Evolutionary conservation across 2,329 filamentous ascomycete species (phyloP), one percentile per base, ranked within the genome.

Genomic region (Colletotrichum cereale): DNA sequence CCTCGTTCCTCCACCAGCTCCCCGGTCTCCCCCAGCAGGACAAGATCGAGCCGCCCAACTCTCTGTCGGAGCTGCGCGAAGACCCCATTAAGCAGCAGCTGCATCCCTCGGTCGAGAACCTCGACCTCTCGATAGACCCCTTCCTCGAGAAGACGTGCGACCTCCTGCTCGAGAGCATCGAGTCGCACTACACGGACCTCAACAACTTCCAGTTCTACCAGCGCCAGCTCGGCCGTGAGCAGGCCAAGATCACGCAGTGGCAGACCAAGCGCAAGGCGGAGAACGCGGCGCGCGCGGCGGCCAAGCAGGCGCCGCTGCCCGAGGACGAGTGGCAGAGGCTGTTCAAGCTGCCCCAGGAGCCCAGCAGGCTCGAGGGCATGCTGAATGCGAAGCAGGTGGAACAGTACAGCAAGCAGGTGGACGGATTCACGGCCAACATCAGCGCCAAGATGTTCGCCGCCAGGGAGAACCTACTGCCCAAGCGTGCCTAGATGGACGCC

Each of bases 161-260:
- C 80, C 90, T 98, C 76, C 90, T 99, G 68, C 91, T 98, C 74
- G 96, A 99, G 80, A 95, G 93, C 86, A 97, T 99, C 82, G 96
- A 99, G 87, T 92, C 93, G 67, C 96, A 99, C 87, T 96, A 98
- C 86, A 97, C 95, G 72, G 96, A 99, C 84, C 92, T 97, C 82
- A 98, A 98, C 90, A 99, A 99, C 89, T 96, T 97, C 86, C 95
- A 98, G 84, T 90, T 89, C 89, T 98, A 98, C 87, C 95, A 98
- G 86, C 91, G 96, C 79, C 95, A 97, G 80, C 88, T 98, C 69
- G 92, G 92, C 65, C 93, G 96, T 77, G 96, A 99, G 86, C 96
- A 99, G 86, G 86, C 93, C 78, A 99, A 98, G 90, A 98, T 99
- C 78, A 91, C 93, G 66, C 92, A 95, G 75, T 99, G 96, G 96